These are phyloP conservation scores for Leishmania martiniquensis DNA, from an alignment of 208 protist species.

Conservation along the genomic window DNA sequence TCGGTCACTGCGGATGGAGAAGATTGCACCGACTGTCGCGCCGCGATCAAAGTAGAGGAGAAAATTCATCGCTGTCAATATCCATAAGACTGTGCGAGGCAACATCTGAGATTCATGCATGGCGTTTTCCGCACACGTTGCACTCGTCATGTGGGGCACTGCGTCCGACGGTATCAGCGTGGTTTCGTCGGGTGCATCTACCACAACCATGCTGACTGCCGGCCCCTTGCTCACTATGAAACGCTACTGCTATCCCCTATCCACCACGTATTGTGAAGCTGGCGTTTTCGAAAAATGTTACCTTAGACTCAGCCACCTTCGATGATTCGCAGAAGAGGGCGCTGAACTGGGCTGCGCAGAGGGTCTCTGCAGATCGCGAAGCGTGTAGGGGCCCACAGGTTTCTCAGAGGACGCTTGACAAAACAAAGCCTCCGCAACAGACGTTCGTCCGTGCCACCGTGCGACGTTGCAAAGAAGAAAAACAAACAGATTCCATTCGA, in stretches of 20 bases:
- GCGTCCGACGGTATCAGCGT: background rate
- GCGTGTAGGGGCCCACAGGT: background rate
- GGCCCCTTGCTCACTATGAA: background rate
- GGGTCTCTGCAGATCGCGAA: background rate
- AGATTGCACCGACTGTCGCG: constrained; percentile 52
- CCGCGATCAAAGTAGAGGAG: constrained; percentile 88
- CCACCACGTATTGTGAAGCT: background rate
- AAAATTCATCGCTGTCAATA: constrained; percentile 79
- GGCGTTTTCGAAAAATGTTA: background rate
- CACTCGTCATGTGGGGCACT: background rate
- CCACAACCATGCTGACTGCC: background rate
- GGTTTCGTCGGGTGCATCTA: background rate
- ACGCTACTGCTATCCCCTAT: background rate
- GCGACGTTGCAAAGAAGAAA: too few relatives aligned
- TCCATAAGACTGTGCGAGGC: constrained; percentile 35
- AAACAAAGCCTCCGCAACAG: background rate
- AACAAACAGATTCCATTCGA: too few relatives aligned
- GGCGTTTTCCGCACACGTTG: background rate
- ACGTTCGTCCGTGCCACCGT: background rate
- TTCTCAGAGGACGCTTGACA: background rate
- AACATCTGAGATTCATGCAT: background rate
- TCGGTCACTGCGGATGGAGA: constrained; percentile 42
- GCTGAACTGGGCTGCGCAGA: background rate
- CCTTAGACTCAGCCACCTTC: background rate
- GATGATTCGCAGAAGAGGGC: background rate